These are phyloP conservation scores for Ehretia macrophylla DNA, from an alignment of 257 asterid genomes.

Conservation along the genomic window DNA sequence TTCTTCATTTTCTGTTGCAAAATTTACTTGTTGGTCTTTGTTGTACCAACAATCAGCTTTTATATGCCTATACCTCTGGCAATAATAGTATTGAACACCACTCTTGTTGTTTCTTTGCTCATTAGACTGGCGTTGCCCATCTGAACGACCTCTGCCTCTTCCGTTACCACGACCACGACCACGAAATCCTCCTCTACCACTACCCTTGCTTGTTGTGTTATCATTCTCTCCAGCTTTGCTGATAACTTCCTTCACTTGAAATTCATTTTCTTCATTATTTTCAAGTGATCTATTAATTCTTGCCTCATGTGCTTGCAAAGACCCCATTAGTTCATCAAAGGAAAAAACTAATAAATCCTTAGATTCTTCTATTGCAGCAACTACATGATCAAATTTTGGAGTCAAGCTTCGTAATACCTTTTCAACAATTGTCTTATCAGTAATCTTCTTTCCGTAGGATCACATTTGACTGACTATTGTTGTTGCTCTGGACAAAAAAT, in stretches of 20 bases:
- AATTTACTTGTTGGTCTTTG: slow-evolving; percentile 2
- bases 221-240: not conserved
- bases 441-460: not conserved
- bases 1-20: not conserved
- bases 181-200: not conserved
- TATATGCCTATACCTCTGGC: slow-evolving; percentile 1
- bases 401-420: slow-evolving; percentile 4
- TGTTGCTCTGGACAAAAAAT: not conserved
- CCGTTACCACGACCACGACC: not conserved
- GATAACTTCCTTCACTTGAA: not conserved
- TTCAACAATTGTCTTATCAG: not conserved
- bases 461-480: not conserved
- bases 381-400: slow-evolving; percentile 1
- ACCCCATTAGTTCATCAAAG: slow-evolving; percentile 9
- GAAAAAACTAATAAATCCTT: not conserved
- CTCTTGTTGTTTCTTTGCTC: not conserved
- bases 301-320: slow-evolving; percentile 1
- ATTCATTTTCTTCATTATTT: not conserved
- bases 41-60: slow-evolving; percentile 6
- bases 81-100: slow-evolving; percentile 2
- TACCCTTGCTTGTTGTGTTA: not conserved
- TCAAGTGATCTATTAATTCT: not conserved
- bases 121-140: not conserved
- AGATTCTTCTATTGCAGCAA: slow-evolving; percentile 12
- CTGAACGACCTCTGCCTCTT: not conserved